Evolutionary conservation across 2,329 filamentous ascomycete species (phyloP), one percentile per base, ranked within the genome.

Genomic region (Aciculosporium take): DNA sequence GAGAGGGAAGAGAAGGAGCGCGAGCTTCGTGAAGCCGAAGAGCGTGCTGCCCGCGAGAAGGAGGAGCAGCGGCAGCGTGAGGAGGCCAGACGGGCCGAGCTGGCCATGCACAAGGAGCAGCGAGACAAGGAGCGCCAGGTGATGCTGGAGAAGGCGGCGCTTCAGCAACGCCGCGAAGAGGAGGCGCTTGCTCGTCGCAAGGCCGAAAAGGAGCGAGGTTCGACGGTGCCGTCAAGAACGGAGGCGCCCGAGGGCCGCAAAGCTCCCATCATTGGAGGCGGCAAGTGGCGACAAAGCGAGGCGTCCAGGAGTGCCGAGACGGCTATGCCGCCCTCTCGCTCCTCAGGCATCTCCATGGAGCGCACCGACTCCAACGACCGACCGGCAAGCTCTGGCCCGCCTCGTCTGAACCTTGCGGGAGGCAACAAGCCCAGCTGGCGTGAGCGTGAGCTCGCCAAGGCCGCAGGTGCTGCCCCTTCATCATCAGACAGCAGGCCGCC

Each of bases 1-100:
- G 86, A 93, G 65, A 76, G 72, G 39, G 88, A 94, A 61, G 88
- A 91, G 62, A 78, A 79, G 57, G 88, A 94, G 66, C 76, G 79
- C 42, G 73, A 74, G 49, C 70, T 80, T 43, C 74, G 72, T 45
- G 91, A 96, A 62, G 86, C 91, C 53, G 86, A 93, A 61, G 89
- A 95, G 71, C 79, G 81, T 50, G 72, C 75, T 46, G 75, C 74
- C 40, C 75, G 69, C 43, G 91, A 96, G 64, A 89, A 86, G 61
- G 84, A 94, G 60, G 88, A 94, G 64, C 85, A 81, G 62, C 76
- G 76, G 48, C 71, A 72, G 48, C 79, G 76, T 38, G 87, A 91
- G 39, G 88, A 93, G 60, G 84, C 86, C 64, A 81, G 79, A 63
- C 77, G 80, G 56, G 73, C 77, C 45, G 76, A 79, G 56, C 65